Conservation (phyloP, 2,329 filamentous ascomycete genomes). For the Elsinoe perseae region DNA sequence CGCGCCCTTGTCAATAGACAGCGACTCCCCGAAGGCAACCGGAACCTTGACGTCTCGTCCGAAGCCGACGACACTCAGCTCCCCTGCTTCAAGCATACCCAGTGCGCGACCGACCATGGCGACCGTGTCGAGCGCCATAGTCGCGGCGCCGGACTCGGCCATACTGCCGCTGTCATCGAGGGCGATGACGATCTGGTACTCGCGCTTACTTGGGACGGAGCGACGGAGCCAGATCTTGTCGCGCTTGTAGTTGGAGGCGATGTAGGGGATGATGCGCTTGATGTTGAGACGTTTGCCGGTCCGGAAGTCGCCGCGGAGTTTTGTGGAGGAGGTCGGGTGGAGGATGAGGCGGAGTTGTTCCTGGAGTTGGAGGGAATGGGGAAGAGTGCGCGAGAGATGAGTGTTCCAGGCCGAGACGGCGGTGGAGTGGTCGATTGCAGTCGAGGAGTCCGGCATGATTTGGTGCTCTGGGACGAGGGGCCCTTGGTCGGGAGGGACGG, state of each 20-base stretch:
- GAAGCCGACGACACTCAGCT: conserved; percentile 87
- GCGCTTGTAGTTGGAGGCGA: conserved; percentile 94
- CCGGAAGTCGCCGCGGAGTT: conserved; percentile 91
- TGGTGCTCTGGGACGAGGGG: conserved; percentile 49
- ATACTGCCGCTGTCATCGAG: conserved; percentile 95
- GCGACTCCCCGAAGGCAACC: conserved; percentile 75
- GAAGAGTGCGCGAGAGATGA: conserved; percentile 76
- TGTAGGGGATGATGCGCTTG: conserved; percentile 98
- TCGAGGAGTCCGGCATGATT: conserved; percentile 57
- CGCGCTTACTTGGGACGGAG: conserved; percentile 80
- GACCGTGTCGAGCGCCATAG: conserved; percentile 85
- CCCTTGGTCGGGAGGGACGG: conserved; percentile 41
- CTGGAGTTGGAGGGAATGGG: conserved; percentile 79
- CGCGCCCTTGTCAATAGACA: conserved; percentile 73
- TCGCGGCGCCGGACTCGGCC: conserved; percentile 69
- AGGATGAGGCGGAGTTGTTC: conserved; percentile 95
- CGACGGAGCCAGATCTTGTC: conserved; percentile 99
- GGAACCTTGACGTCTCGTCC: conserved; percentile 76
- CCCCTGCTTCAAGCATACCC: conserved; percentile 87
- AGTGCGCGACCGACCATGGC: conserved; percentile 83
- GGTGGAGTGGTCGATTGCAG: conserved; percentile 33
- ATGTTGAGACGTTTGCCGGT: conserved; percentile 98
- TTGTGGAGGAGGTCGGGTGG: conserved; percentile 87
- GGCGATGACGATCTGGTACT: conserved; percentile 94
- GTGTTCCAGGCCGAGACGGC: conserved; percentile 73